phyloP scores from a whole-genome alignment of 805 yeast species.

The Kodamaea neixiangensis region DNA sequence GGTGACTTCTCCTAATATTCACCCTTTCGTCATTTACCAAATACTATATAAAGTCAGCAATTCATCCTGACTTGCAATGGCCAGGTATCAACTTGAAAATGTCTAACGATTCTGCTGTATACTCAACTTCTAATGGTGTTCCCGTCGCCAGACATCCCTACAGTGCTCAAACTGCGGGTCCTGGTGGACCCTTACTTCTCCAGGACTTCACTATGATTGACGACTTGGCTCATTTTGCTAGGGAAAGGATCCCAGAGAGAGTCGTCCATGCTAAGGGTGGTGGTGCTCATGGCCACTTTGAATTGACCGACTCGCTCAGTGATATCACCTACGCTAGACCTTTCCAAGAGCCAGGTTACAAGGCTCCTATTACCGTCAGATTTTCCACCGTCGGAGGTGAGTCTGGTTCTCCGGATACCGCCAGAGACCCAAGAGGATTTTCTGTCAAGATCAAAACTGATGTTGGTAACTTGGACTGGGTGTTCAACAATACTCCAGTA shows the following conservation, averaged over 20 bases:
- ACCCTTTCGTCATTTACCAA: neutral
- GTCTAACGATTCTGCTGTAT: slow-evolving; percentile 26
- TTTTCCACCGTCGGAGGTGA: slow-evolving; percentile 91
- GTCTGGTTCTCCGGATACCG: slow-evolving; percentile 76
- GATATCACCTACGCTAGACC: slow-evolving; percentile 79
- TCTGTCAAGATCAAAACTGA: slow-evolving; percentile 79
- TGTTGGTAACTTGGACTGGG: slow-evolving; percentile 84
- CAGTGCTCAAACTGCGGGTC: slow-evolving; percentile 73
- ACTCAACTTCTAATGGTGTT: slow-evolving; percentile 56
- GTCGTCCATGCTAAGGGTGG: slow-evolving; percentile 94
- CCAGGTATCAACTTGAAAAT: neutral
- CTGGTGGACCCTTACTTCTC: slow-evolving; percentile 75
- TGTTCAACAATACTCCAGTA: slow-evolving; percentile 83
- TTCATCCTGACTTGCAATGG: neutral
- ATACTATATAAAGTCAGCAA: neutral
- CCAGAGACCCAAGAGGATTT: slow-evolving; percentile 87
- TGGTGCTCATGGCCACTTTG: slow-evolving; percentile 87
- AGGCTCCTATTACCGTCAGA: slow-evolving; percentile 70
- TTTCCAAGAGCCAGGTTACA: slow-evolving; percentile 74
- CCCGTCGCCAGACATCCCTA: slow-evolving; percentile 58
- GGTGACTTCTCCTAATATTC: neutral
- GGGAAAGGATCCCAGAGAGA: slow-evolving; percentile 90
- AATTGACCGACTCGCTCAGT: slow-evolving; percentile 61
- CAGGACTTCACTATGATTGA: slow-evolving; percentile 84
- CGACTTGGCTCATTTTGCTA: slow-evolving; percentile 81